Base-by-base conservation (phyloP, 176 grass and related monocot species). In the Raddia guianensis region DNA sequence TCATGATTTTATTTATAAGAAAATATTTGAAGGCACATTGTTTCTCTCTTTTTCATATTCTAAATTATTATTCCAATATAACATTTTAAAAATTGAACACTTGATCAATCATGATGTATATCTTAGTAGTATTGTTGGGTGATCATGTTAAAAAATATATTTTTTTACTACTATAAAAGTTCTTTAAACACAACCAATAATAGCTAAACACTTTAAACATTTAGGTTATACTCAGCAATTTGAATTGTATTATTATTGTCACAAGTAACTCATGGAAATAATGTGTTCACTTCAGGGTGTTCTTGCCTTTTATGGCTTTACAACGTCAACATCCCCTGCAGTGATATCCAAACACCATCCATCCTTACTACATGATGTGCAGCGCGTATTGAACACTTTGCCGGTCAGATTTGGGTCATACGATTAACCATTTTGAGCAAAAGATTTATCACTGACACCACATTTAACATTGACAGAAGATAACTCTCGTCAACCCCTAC, bases 231-330 rank as follows among this genome's bases (percentile, higher is more conserved):
- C 18, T 4, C 16, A 49, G 13, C 3, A 54, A 13, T 81, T 73
- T 55, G 27, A 15, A 49, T 3, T 15, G 10, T 68, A 46, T 56
- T 10, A 5, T 75, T 42, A 62, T 51, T 37, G 15, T 49, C 21
- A 59, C 52, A 77, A 53, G 42, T 66, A 37, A 18, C 5, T 69
- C 49, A 53, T 66, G 50, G 77, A 18, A 53, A 68, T 12, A 53
- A 61, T 82, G 49, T 70, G 65, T 63, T 21, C 9, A 11, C 44
- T 5, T 73, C 68, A 88, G 86, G 80, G 81, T 75, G 21, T 88
- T 19, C 75, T 88, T 34, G 44, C 58, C 37, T 88, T 54, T 45
- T 84, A 88, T 34, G 69, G 60, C 40, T 82, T 88, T 10, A 33
- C 52, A 9, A 43, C 72, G 15, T n/a, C 56, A 4, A 61, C 19